These are phyloP conservation scores for Chrysochromulina parva DNA, from an alignment of 78 protist genomes.

Conservation along the genomic window DNA sequence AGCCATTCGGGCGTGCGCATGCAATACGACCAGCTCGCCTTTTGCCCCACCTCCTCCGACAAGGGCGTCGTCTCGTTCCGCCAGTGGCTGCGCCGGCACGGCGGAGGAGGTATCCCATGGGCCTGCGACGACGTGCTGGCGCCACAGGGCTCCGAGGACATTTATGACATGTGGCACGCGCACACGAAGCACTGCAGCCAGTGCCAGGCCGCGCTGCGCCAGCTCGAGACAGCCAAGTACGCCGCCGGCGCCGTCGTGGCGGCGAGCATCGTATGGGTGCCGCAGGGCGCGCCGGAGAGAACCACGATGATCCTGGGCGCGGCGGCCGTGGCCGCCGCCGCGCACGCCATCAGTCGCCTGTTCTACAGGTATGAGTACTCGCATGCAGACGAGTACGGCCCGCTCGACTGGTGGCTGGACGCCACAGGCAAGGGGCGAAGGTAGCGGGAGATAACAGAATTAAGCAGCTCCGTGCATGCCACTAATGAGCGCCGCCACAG, in stretches of 20 bases:
- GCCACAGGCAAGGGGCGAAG: too few species aligned
- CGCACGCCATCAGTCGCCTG: neutral
- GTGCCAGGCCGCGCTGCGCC: neutral
- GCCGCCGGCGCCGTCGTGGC: neutral
- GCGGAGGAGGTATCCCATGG: conserved; percentile 34
- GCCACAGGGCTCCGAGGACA: neutral
- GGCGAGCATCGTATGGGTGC: neutral
- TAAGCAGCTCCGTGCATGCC: too few species aligned
- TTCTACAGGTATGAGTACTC: conserved; percentile 3
- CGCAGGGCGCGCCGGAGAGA: neutral
- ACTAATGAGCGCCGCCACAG: too few species aligned
- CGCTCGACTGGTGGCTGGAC: too few species aligned
- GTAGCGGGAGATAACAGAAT: too few species aligned
- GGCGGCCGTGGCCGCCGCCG: neutral
- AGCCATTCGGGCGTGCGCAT: neutral
- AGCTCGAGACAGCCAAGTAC: neutral
- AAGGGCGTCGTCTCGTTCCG: conserved; percentile 15
- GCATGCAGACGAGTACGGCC: neutral
- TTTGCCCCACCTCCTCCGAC: neutral
- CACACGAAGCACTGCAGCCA: conserved; percentile 3
- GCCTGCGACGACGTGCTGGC: neutral
- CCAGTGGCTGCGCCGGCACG: neutral
- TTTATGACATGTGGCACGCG: conserved; percentile 20
- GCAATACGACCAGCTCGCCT: neutral
- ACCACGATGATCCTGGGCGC: neutral